A percentile compares a stretch with the other conserved stretches of the same genome.
Evolutionary conservation across 108 stramenopile genomes (phyloP).

Genomic region (Skeletonema marinoi): DNA sequence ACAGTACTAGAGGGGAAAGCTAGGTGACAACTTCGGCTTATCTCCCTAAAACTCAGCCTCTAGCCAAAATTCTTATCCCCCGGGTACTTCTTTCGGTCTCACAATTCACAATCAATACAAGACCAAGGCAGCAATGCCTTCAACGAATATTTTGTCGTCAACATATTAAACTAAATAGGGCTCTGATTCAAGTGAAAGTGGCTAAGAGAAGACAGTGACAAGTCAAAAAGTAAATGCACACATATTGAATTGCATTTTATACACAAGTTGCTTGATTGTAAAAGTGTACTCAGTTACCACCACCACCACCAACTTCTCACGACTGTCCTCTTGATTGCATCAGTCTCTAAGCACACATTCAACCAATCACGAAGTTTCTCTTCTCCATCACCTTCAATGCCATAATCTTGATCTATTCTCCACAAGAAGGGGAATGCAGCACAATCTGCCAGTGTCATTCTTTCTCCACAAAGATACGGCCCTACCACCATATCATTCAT

Average conservation of each 20-base stretch:
- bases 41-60: no score
- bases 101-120: no score
- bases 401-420: conserved; percentile 77
- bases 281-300: conserved; percentile 44
- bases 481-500: conserved; percentile 54
- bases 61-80: no score
- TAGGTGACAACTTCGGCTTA: no score
- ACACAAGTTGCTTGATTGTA: not conserved
- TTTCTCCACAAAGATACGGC: conserved; percentile 64
- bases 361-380: conserved; percentile 61
- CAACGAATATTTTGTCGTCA: no score
- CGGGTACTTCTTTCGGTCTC: no score
- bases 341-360: conserved; percentile 50
- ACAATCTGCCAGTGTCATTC: conserved; percentile 78
- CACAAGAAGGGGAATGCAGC: conserved; percentile 88
- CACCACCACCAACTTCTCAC: conserved; percentile 80
- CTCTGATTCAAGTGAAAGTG: no score
- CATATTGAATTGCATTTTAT: not conserved
- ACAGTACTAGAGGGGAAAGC: no score
- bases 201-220: not conserved
- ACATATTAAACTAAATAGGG: no score
- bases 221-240: not conserved
- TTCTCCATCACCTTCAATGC: conserved; percentile 47
- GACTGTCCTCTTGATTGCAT: conserved; percentile 66
- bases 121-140: not conserved